Conservation (phyloP, 345 rosid genomes). For the rapeseed (Brassica napus) region DNA sequence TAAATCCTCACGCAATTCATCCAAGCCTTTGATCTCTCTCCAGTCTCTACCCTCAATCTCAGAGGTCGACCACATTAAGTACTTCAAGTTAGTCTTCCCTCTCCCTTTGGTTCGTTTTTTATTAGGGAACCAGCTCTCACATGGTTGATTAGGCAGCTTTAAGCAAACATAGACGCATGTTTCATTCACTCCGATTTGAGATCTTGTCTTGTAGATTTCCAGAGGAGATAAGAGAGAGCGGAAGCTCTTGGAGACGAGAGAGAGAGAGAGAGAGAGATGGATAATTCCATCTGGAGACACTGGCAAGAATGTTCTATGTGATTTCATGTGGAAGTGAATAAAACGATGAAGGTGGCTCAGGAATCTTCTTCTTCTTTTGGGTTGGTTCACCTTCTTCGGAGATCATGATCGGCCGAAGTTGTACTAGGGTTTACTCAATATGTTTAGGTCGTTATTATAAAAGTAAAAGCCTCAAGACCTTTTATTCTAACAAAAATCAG, state of each 20-base stretch:
- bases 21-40: no score
- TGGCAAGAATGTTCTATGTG: slow-evolving; percentile 46
- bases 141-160: neutral
- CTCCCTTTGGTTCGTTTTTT: neutral
- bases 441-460: no score
- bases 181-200: neutral
- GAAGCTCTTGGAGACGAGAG: slow-evolving; percentile 54
- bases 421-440: no score
- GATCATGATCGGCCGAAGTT: neutral
- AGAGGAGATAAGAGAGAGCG: slow-evolving; percentile 43
- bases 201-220: neutral
- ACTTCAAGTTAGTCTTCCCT: neutral
- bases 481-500: no score
- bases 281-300: slow-evolving; percentile 52
- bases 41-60: no score
- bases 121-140: neutral
- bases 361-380: neutral
- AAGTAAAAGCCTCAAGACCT: no score
- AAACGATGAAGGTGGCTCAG: neutral
- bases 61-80: no score
- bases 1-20: no score
- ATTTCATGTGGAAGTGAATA: neutral
- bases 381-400: neutral
- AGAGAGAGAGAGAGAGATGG: slow-evolving; percentile 58
- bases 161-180: neutral